Evolutionary conservation across 2,329 filamentous ascomycete species (phyloP).

Genomic region (Alternaria arborescens): DNA sequence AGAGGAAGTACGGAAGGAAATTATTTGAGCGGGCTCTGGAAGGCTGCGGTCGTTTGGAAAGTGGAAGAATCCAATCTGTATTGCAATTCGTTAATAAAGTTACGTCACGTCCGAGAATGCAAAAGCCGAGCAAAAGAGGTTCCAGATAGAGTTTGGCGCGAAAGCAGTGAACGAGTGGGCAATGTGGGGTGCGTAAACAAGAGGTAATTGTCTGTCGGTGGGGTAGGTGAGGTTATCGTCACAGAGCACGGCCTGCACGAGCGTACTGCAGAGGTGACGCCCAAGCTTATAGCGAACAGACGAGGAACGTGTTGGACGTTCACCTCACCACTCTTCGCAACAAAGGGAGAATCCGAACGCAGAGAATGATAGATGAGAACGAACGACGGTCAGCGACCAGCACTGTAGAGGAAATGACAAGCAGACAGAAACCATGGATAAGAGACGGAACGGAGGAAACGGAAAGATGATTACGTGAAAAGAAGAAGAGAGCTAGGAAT

Average conservation of each 20-base stretch:
- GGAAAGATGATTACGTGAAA: not conserved
- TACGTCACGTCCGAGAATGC: not conserved
- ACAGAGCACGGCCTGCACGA: slow-evolving; percentile 24
- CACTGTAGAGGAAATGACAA: not conserved
- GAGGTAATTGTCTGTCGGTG: slow-evolving; percentile 3
- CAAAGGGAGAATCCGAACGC: not conserved
- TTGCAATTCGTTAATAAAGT: not conserved
- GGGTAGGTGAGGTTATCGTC: slow-evolving; percentile 21
- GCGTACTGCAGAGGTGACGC: slow-evolving; percentile 11
- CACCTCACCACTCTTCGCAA: not conserved
- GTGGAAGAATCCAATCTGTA: not conserved
- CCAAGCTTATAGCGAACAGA: slow-evolving; percentile 2
- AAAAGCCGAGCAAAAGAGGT: not conserved
- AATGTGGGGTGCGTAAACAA: slow-evolving; percentile 1
- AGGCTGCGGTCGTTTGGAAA: not conserved
- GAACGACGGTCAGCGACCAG: slow-evolving; percentile 13
- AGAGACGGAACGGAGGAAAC: not conserved
- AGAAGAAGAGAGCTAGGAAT: not conserved
- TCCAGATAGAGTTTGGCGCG: slow-evolving; percentile 1
- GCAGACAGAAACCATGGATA: not conserved
- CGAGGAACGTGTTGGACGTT: not conserved
- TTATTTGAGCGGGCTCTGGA: not conserved
- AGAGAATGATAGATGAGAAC: not conserved
- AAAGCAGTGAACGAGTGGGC: not conserved
- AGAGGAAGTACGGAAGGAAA: not conserved